Conservation (phyloP, 2,329 filamentous ascomycete species). For the Hymenoscyphus repandus region DNA sequence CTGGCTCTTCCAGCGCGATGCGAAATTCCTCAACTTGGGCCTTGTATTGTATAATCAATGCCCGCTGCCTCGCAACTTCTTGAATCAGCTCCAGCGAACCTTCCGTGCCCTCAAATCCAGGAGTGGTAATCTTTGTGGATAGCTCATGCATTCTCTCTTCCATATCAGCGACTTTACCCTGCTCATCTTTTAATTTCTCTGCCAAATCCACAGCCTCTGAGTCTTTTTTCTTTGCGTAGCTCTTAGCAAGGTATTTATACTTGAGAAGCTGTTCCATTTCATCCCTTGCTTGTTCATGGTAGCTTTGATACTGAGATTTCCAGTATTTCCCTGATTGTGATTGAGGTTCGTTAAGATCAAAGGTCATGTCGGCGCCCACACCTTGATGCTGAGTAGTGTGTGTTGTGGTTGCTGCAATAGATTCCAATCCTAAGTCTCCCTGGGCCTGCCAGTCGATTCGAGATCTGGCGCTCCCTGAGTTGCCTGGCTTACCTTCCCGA, state of each 20-base stretch:
- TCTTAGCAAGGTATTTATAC: conserved; percentile 76
- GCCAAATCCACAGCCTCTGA: conserved; percentile 61
- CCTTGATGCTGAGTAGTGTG: conserved; percentile 20
- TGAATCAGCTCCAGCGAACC: conserved; percentile 45
- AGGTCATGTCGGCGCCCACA: conserved; percentile 51
- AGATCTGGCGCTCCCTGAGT: no score
- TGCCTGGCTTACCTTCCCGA: neutral
- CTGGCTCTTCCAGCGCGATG: conserved; percentile 40
- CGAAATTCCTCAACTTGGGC: conserved; percentile 56
- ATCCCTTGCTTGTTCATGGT: conserved; percentile 64
- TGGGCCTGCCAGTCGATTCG: conserved; percentile 28
- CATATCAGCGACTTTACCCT: conserved; percentile 57
- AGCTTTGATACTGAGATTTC: conserved; percentile 72
- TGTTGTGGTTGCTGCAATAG: neutral
- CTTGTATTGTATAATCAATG: conserved; percentile 52
- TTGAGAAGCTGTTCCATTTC: conserved; percentile 74
- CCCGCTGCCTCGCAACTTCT: conserved; percentile 53
- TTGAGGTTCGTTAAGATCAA: conserved; percentile 67
- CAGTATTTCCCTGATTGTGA: conserved; percentile 74
- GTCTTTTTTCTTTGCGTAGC: conserved; percentile 74
- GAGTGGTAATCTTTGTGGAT: conserved; percentile 47
- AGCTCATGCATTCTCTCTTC: conserved; percentile 58
- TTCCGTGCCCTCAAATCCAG: conserved; percentile 34
- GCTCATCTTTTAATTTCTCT: conserved; percentile 62
- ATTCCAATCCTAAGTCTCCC: neutral